phyloP scores from a whole-genome alignment of 2,329 filamentous ascomycete species.

The Intubia oerlemansii region DNA sequence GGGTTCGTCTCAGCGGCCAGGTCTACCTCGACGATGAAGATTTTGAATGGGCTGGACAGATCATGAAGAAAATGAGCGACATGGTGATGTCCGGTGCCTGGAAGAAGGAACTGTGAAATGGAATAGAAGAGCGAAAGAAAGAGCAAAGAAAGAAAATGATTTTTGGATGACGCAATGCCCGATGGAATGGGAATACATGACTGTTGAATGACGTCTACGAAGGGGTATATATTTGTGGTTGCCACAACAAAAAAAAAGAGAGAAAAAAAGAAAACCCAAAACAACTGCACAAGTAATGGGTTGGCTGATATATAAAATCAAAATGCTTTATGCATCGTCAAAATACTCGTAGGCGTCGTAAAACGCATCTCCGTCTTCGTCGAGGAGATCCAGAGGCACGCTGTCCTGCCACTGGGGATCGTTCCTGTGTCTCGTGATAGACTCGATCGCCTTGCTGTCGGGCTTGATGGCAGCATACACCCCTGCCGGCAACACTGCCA shows the following conservation, averaged over 20 bases:
- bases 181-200: too few species aligned
- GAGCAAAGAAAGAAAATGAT: not conserved
- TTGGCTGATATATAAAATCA: too few species aligned
- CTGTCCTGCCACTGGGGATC: too few species aligned
- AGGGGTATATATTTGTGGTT: too few species aligned
- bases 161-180: too few species aligned
- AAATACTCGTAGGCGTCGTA: slow-evolving; percentile 1
- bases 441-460: slow-evolving; percentile 12
- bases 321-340: not conserved
- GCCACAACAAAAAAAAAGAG: not conserved
- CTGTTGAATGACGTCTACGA: too few species aligned
- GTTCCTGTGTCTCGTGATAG: slow-evolving; percentile 8
- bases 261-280: not conserved
- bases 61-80: slow-evolving; percentile 17
- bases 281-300: too few species aligned
- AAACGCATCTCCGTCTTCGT: not conserved
- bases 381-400: too few species aligned
- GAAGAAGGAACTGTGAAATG: slow-evolving; percentile 1
- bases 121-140: not conserved
- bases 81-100: slow-evolving; percentile 6
- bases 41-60: slow-evolving; percentile 37
- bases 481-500: slow-evolving; percentile 16
- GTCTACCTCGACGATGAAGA: slow-evolving; percentile 44
- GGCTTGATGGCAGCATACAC: slow-evolving; percentile 17
- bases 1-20: slow-evolving; percentile 42